Conservation (phyloP, 371 early-diverging fungal genomes). For the Mortierella sp. region DNA sequence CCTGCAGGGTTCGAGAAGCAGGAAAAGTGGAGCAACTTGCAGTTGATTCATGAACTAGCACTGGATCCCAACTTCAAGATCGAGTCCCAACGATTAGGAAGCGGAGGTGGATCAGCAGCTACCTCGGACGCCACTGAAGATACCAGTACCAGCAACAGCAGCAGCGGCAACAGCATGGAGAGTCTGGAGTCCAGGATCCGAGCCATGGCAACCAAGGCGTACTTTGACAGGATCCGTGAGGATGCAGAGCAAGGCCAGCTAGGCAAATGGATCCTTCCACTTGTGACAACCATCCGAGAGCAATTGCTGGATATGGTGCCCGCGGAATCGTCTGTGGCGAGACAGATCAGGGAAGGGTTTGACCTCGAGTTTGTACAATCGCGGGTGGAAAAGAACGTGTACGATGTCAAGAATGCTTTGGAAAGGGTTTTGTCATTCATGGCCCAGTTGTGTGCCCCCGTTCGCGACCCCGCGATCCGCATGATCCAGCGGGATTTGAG, state of each 20-base stretch:
- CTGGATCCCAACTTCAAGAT: constrained; percentile 41
- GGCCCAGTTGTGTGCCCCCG: constrained; percentile 45
- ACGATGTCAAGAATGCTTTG: constrained; percentile 34
- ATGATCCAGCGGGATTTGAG: constrained; percentile 26
- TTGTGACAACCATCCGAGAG: constrained; percentile 41
- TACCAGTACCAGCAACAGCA: background rate
- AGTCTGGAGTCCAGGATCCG: constrained; percentile 31
- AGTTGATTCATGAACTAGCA: constrained; percentile 46
- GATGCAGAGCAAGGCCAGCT: constrained; percentile 41
- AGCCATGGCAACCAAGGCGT: constrained; percentile 48
- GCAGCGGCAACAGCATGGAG: background rate
- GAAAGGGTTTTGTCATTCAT: constrained; percentile 27
- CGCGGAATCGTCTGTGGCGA: constrained; percentile 11
- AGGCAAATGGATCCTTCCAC: constrained; percentile 38
- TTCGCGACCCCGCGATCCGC: constrained; percentile 30
- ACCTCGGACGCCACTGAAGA: background rate
- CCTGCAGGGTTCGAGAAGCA: constrained; percentile 25
- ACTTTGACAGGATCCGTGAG: constrained; percentile 47
- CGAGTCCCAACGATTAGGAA: constrained; percentile 16
- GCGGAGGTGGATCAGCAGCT: background rate
- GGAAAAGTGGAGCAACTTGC: constrained; percentile 30
- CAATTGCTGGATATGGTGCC: constrained; percentile 49
- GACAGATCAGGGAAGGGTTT: constrained; percentile 29
- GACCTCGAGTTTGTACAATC: constrained; percentile 54
- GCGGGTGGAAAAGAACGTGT: constrained; percentile 43